Percentiles rank a stretch among this genome's conserved stretches.
phyloP scores from a whole-genome alignment of 257 asterid genomes.

The Henckelia pumila region DNA sequence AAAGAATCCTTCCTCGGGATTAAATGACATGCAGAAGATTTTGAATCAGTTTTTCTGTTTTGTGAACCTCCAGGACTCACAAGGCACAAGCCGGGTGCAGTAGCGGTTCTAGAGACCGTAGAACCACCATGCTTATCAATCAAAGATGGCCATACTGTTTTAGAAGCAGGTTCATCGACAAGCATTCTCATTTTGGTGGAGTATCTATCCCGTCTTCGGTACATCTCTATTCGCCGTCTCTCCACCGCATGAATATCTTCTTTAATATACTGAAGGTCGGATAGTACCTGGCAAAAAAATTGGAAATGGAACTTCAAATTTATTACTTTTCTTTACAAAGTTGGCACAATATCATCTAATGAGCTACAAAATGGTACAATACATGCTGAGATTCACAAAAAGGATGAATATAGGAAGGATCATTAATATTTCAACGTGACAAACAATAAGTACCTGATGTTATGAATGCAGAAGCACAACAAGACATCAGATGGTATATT shows the following conservation, averaged over 20 bases:
- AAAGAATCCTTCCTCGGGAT: slow-evolving; percentile 41
- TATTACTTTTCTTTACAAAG: neutral
- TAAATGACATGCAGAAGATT: slow-evolving; percentile 50
- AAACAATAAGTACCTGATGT: neutral
- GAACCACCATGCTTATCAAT: slow-evolving; percentile 45
- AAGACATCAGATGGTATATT: slow-evolving; percentile 6
- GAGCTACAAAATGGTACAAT: neutral
- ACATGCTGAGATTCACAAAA: neutral
- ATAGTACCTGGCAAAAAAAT: slow-evolving; percentile 52
- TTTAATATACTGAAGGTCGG: slow-evolving; percentile 75
- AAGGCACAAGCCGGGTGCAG: slow-evolving; percentile 42
- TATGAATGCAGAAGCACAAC: neutral
- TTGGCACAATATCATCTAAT: too few relatives aligned
- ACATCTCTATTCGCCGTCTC: slow-evolving; percentile 65
- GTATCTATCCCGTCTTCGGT: slow-evolving; percentile 63
- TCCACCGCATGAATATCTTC: slow-evolving; percentile 86
- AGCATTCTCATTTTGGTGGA: slow-evolving; percentile 50
- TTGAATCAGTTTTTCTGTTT: slow-evolving; percentile 46
- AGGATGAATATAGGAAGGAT: slow-evolving; percentile 9
- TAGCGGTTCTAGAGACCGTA: slow-evolving; percentile 32
- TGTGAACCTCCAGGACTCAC: slow-evolving; percentile 41
- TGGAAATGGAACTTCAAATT: slow-evolving; percentile 13
- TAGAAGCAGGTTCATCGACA: slow-evolving; percentile 47
- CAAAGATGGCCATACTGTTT: slow-evolving; percentile 42
- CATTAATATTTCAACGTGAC: neutral